Conservation (phyloP, 495 filamentous ascomycete species). For the Tirmania nivea region DNA sequence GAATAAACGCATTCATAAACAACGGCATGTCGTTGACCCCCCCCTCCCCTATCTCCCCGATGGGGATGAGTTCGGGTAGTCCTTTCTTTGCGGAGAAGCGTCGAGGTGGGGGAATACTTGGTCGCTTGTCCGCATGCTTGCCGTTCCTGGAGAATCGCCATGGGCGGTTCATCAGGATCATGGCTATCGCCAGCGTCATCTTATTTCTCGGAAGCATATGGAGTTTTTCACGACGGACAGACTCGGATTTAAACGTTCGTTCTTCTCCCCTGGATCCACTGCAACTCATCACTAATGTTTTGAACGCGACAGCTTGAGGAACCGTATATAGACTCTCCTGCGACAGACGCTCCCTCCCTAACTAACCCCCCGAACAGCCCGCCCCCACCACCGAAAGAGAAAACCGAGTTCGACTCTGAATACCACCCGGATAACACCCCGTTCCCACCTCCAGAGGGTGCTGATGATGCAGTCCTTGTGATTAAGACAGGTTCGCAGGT, state of each 20-base stretch:
- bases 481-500: slow-evolving; percentile 24
- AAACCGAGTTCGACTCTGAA: not conserved
- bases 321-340: too few species aligned
- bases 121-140: not conserved
- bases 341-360: too few species aligned
- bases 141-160: not conserved
- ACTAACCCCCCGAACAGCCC: too few species aligned
- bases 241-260: too few species aligned
- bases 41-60: not conserved
- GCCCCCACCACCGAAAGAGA: not conserved
- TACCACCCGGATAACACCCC: not conserved
- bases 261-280: too few species aligned
- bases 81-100: not conserved
- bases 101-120: not conserved
- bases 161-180: not conserved
- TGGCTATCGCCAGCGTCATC: not conserved
- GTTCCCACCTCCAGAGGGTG: not conserved
- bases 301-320: too few species aligned
- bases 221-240: not conserved
- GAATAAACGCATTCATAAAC: too few species aligned
- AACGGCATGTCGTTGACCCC: not conserved
- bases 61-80: not conserved
- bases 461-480: slow-evolving; percentile 11
- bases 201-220: not conserved
- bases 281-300: too few species aligned